Evolutionary conservation across 257 asterid species (phyloP).

Genomic region (Primulina tabacum): DNA sequence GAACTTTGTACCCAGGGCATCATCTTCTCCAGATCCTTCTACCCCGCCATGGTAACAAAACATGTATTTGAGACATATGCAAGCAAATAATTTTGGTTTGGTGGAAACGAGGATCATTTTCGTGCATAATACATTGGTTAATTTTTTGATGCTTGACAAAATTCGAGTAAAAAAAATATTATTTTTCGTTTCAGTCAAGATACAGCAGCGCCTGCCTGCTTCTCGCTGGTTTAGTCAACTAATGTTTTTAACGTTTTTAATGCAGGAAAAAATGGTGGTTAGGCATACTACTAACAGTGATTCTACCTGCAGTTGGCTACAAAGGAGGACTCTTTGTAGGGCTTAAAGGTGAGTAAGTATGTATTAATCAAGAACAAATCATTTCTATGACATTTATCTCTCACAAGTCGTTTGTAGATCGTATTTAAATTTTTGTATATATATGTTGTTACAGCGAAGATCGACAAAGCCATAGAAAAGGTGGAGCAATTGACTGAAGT

Average conservation of each 20-base stretch:
- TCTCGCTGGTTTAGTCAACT: not conserved
- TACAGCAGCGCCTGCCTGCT: not conserved
- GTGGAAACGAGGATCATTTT: no score
- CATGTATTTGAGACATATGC: no score
- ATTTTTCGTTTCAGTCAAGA: not conserved
- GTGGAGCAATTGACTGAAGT: slow-evolving; percentile 47
- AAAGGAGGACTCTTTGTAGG: slow-evolving; percentile 35
- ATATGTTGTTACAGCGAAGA: slow-evolving; percentile 25
- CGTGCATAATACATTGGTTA: not conserved
- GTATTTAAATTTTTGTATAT: no score
- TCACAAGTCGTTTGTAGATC: no score
- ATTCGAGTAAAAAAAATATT: no score
- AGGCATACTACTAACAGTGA: slow-evolving; percentile 36
- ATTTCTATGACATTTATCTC: no score
- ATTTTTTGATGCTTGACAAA: no score
- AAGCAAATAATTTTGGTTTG: no score
- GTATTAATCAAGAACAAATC: no score
- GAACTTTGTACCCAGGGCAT: slow-evolving; percentile 18
- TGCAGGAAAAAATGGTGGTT: slow-evolving; percentile 49
- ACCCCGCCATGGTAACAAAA: slow-evolving; percentile 25
- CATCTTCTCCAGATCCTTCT: slow-evolving; percentile 22
- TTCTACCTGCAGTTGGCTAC: slow-evolving; percentile 44
- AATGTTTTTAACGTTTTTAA: not conserved
- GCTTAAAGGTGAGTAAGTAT: slow-evolving; percentile 38
- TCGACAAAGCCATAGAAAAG: slow-evolving; percentile 35